Evolutionary conservation across 139 green algal species (phyloP), one percentile per base, ranked within the genome.

Genomic region (Picochlorum sp.): DNA sequence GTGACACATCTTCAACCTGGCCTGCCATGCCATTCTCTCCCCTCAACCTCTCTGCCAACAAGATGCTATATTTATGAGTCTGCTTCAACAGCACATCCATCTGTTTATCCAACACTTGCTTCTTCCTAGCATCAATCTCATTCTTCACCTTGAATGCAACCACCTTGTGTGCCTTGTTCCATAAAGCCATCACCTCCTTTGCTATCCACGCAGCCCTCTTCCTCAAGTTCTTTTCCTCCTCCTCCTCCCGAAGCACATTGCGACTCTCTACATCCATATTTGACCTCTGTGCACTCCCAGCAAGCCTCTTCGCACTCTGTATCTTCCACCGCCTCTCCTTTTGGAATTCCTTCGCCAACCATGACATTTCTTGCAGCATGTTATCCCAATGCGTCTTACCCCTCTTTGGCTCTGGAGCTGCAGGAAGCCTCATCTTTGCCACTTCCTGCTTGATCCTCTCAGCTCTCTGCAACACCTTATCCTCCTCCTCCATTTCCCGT

Each of bases 321-420:
- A 88, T 34, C 82, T 95, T 92, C 87, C 81, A 89, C 31, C 45
- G 63, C 16, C 86, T 69, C 58, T 95, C 87, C 45, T 77, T 84
- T 6, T 70, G 55, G 62, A 95, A 92, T 63, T 96, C 92, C 67
- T 96, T 95, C 1, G 92, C 79, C 72, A 99, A 83, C 92, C 90
- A 98, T 60, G 84, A 66, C 85, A 96, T 96, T 74, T 99, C 93
- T 58, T 96, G 85, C 50, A 98, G 73, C 66, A 98, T 49, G 65
- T 86, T 73, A 66, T 99, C 90, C 91, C 94, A 96, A 70, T 98
- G 93, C 6, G 21, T 71, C 55, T 88, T 88, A 44, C 62, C 71
- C 4, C 76, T 77, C 73, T 88, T 85, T 5, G 76, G 81, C 60
- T 88, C 81, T 6, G 67, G 57, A n/a, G 26, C 28, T 38, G 56